Base-by-base conservation (phyloP, 176 grass and related monocot species). In the Thinopyrum elongatum region DNA sequence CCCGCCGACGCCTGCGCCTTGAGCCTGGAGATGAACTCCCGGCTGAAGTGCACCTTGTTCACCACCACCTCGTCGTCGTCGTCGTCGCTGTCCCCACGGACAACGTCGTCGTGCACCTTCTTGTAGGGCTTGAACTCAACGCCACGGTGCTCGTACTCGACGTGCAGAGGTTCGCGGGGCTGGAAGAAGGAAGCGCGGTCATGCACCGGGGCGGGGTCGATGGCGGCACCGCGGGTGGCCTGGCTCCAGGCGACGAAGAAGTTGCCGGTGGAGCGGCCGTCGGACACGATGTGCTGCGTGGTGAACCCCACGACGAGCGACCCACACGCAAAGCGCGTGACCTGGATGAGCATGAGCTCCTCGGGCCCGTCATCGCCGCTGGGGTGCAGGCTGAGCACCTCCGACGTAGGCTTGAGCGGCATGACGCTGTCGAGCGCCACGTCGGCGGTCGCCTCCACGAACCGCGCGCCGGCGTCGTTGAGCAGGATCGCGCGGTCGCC, bases 141-240 rank as follows among this genome's bases (percentile, higher is more conserved):
- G 83, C 83, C 74, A 15, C 83, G 83, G 83, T 85, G 83, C 62
- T 78, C 74, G 83, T 68, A 78, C 83, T 85, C 44, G 29, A 85
- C 15, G 1, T 8, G 30, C 10, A 63, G 83, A 15, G 74, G 46
- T 10, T 66, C 74, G 5, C 63, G 83, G 7, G 62, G 83, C 0
- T 8, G 8, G 74, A 85, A 85, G 83, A 85, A 78, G n/a, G 74
- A 34, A 3, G n/a, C 22, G 22, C 83, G 83, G n/a, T 78, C 83
- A 30, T 68, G 83, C 15, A 85, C 83, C 9, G 83, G 83, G 21
- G 11, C 30, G 3, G 83, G 83, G n/a, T 38, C 3, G n/a, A 85
- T 8, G 15, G 74, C 44, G 46, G 23, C 74, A 3, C 83, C 74
- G 44, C 83, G 83, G 44, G 83, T 85, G 74, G 83, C 83, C 83